Conservation (phyloP, 2,329 filamentous ascomycete species). For the Juglanconis juglandina region DNA sequence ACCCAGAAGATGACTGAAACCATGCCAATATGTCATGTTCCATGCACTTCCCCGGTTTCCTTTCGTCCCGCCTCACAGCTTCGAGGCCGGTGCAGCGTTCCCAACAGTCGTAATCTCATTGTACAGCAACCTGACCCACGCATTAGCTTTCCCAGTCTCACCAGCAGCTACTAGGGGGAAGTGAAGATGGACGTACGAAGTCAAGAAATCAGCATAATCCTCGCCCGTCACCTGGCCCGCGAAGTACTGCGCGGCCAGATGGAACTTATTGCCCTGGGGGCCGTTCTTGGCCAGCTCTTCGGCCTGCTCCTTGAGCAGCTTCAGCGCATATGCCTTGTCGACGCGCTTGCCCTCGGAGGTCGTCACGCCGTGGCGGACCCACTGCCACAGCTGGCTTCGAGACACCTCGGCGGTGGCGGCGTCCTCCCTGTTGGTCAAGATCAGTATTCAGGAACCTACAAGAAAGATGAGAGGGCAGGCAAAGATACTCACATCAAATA, state of each 20-base stretch:
- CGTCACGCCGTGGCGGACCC: conserved; percentile 70
- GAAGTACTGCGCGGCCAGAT: conserved; percentile 89
- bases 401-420: conserved; percentile 96
- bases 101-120: conserved; percentile 81
- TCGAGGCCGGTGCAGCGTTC: conserved; percentile 56
- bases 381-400: conserved; percentile 94
- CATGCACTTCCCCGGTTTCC: neutral
- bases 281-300: conserved; percentile 71
- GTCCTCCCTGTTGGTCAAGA: conserved; percentile 62
- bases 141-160: neutral
- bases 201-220: conserved; percentile 96
- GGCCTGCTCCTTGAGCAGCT: conserved; percentile 81
- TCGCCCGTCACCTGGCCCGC: conserved; percentile 90
- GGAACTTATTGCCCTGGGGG: conserved; percentile 85
- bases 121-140: conserved; percentile 66
- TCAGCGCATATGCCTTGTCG: conserved; percentile 86
- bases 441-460: neutral
- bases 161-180: neutral
- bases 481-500: conserved; percentile 69
- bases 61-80: conserved; percentile 45
- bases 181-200: conserved; percentile 53
- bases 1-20: neutral
- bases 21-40: neutral
- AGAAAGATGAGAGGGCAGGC: neutral
- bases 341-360: conserved; percentile 88